phyloP scores from a whole-genome alignment of 176 grass and related monocot genomes.

The Cocos nucifera region DNA sequence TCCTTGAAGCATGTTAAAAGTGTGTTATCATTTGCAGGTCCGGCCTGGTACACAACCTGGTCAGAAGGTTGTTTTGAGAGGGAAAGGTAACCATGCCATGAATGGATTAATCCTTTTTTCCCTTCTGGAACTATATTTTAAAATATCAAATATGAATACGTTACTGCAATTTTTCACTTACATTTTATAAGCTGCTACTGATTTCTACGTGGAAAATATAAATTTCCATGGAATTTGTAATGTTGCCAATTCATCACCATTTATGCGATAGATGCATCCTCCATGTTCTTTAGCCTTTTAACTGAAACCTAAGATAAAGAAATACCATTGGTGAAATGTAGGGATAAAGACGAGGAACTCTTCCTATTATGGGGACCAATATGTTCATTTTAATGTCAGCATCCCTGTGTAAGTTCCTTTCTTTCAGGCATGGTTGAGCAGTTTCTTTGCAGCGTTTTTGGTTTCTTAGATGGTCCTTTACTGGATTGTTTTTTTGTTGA shows the following conservation, averaged over 20 bases:
- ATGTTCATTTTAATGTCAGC: slow-evolving; percentile 79
- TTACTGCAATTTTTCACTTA: too few species aligned
- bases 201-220: background rate
- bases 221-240: too few species aligned
- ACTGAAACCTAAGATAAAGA: slow-evolving; percentile 3
- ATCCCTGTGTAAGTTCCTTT: slow-evolving; percentile 61
- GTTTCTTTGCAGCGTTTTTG: too few species aligned
- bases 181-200: background rate
- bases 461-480: background rate
- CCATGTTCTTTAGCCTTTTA: background rate
- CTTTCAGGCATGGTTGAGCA: background rate
- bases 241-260: too few species aligned
- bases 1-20: background rate
- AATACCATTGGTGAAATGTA: slow-evolving; percentile 15
- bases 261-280: background rate
- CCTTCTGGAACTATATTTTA: too few species aligned
- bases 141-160: too few species aligned
- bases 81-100: slow-evolving; percentile 54
- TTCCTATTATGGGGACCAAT: slow-evolving; percentile 59
- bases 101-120: too few species aligned
- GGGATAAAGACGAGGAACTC: slow-evolving; percentile 72
- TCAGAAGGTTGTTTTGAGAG: slow-evolving; percentile 95
- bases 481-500: background rate
- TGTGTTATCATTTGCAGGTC: slow-evolving; percentile 36
- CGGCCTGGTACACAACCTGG: slow-evolving; percentile 87